Conservation (phyloP, 257 asterid species). For the Schizonepeta tenuifolia region DNA sequence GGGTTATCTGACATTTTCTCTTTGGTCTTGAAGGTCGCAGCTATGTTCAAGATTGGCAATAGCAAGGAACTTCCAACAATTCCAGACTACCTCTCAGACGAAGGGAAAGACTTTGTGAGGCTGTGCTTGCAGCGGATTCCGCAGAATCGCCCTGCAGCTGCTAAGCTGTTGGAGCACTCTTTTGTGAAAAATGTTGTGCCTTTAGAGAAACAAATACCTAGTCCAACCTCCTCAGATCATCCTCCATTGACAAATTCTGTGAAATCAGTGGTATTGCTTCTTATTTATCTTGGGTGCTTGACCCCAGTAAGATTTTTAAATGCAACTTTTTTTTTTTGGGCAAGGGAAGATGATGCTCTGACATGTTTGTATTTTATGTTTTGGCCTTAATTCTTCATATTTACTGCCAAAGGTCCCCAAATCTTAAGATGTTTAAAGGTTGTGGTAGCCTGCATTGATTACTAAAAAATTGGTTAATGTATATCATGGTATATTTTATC, state of each 20-base stretch:
- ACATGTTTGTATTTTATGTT: slow-evolving; percentile 1
- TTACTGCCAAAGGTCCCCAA: slow-evolving; percentile 18
- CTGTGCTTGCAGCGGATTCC: slow-evolving; percentile 93
- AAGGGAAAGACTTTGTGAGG: slow-evolving; percentile 89
- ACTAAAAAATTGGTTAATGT: neutral
- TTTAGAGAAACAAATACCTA: slow-evolving; percentile 61
- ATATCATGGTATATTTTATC: neutral
- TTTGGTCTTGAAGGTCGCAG: slow-evolving; percentile 75
- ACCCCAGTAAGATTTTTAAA: slow-evolving; percentile 2
- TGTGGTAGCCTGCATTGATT: neutral
- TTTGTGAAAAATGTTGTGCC: slow-evolving; percentile 77
- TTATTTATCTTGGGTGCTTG: slow-evolving; percentile 20
- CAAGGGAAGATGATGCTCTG: slow-evolving; percentile 12
- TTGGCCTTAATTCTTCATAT: neutral
- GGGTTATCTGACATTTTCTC: slow-evolving; percentile 34
- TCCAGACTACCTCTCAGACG: slow-evolving; percentile 87
- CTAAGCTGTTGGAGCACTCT: slow-evolving; percentile 84
- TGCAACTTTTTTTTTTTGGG: slow-evolving; percentile 14
- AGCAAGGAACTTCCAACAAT: slow-evolving; percentile 94
- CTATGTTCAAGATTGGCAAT: slow-evolving; percentile 97
- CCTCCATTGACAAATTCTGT: slow-evolving; percentile 52
- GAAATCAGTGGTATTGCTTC: slow-evolving; percentile 57
- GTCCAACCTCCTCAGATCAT: slow-evolving; percentile 59
- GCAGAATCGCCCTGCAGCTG: slow-evolving; percentile 80
- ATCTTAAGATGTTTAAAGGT: slow-evolving; percentile 15